These are phyloP conservation scores for Apiospora koreana DNA, from an alignment of 2,329 filamentous ascomycete species.

Conservation along the genomic window DNA sequence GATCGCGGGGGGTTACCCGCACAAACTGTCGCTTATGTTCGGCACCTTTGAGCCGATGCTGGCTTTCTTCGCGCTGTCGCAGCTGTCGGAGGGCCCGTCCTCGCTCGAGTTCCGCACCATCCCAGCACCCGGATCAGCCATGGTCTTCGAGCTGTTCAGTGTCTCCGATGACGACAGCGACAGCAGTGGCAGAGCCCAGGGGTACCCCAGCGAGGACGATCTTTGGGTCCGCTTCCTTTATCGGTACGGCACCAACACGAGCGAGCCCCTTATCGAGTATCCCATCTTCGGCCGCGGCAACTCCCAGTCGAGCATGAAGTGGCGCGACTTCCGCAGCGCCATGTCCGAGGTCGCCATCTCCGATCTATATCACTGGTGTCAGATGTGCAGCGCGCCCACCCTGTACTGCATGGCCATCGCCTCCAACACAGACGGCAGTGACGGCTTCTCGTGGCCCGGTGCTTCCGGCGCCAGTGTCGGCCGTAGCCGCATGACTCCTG, in stretches of 20 bases:
- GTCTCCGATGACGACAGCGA: conserved; percentile 30
- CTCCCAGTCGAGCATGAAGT: conserved; percentile 37
- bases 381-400: conserved; percentile 37
- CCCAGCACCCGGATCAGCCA: conserved; percentile 71
- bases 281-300: conserved; percentile 42
- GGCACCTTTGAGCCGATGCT: conserved; percentile 57
- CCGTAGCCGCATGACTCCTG: conserved; percentile 31
- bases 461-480: neutral
- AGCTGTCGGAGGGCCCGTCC: conserved; percentile 49
- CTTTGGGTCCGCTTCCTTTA: conserved; percentile 60
- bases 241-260: conserved; percentile 45
- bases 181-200: neutral
- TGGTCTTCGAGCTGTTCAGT: conserved; percentile 70
- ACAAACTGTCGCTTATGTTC: conserved; percentile 55
- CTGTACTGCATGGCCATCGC: conserved; percentile 39
- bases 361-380: conserved; percentile 43
- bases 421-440: conserved; percentile 11
- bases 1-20: conserved; percentile 38
- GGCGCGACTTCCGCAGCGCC: conserved; percentile 36
- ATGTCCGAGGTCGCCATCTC: conserved; percentile 39
- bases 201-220: conserved; percentile 35
- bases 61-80: conserved; percentile 53
- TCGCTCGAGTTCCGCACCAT: conserved; percentile 49
- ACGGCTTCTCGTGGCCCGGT: neutral
- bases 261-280: conserved; percentile 36